These are phyloP conservation scores for Cajanus cajan DNA, from an alignment of 306 rosid genomes.

Conservation along the genomic window DNA sequence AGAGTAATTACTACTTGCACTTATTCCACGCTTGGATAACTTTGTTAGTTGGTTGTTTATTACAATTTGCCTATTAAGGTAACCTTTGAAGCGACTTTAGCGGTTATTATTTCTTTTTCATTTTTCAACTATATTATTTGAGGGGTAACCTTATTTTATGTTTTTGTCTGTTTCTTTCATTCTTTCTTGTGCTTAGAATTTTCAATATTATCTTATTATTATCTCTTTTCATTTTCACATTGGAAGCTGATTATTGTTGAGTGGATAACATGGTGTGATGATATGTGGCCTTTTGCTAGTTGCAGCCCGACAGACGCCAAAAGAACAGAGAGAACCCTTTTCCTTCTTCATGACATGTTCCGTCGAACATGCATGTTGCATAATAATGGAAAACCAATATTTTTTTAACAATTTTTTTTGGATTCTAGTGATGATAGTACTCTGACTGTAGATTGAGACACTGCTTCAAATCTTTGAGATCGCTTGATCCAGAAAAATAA, in stretches of 20 bases:
- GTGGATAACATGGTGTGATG: neutral
- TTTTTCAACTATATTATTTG: conserved; percentile 16
- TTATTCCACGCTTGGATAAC: neutral
- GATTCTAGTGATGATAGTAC: neutral
- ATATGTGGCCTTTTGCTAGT: conserved; percentile 7
- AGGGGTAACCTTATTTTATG: conserved; percentile 23
- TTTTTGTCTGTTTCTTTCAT: neutral
- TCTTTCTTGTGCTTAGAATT: neutral
- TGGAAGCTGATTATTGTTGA: neutral
- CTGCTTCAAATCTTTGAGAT: neutral
- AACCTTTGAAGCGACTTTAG: conserved; percentile 9
- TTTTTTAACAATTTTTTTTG: conserved; percentile 16
- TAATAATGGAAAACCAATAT: neutral
- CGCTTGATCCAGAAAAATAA: neutral
- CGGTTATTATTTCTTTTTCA: neutral
- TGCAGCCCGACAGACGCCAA: conserved; percentile 32
- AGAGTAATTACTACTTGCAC: conserved; percentile 16
- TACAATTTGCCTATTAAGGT: neutral
- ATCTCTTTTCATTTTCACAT: too few species aligned
- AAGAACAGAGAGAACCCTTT: conserved; percentile 17
- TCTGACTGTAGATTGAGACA: neutral
- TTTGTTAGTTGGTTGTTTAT: neutral
- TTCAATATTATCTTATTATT: conserved; percentile 4
- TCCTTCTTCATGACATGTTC: neutral
- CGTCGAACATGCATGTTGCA: conserved; percentile 1